Base-by-base conservation (phyloP, 2,329 filamentous ascomycete genomes). In the Botrytis sinoallii region DNA sequence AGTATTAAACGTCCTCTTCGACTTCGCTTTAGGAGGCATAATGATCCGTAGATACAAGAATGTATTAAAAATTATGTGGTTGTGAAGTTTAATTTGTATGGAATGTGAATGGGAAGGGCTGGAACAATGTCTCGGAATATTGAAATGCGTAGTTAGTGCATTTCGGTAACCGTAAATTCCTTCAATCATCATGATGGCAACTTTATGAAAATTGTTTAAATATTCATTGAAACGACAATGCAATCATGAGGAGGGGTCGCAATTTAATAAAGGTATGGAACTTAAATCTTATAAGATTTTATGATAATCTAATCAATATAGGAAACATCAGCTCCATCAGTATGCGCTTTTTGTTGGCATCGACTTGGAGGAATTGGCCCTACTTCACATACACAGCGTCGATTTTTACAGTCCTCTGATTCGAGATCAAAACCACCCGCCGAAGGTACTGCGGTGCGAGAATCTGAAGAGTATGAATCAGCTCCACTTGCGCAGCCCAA, bases 311-410 rank as follows among this genome's bases (percentile, higher is more conserved):
- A 42, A 63, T 57, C 35, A 60, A 46, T 52, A 46, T 70, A 81
- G 80, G 79, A 81, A 74, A 65, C 78, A 22, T 69, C 76, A 40
- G 70, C 75, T 74, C 75, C 77, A 67, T 79, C 79, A 38, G 70
- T 82, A 64, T 82, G 80, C 72, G 79, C 80, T 46, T 81, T 82
- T 74, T 82, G 80, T 74, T 78, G 80, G 42, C 78, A 80, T 78
- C 76, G 79, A 72, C 73, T 81, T 61, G 78, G 79, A 71, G 77
- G 77, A 74, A 72, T 76, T 77, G 76, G 77, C 70, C 76, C 69
- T 60, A 75, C 78, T 74, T 79, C 78, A n/a, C 79, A 80, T 75
- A 74, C 78, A 70, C 77, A 80, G 74, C 77, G 80, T 25, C 78
- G 80, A 73, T 80, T 80, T 68, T 71, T 82, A 55, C 80, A 80